Percentiles rank a stretch among this genome's conserved stretches.
These are phyloP conservation scores for Botryococcus braunii DNA, from an alignment of 163 green algal species.

Conservation along the genomic window DNA sequence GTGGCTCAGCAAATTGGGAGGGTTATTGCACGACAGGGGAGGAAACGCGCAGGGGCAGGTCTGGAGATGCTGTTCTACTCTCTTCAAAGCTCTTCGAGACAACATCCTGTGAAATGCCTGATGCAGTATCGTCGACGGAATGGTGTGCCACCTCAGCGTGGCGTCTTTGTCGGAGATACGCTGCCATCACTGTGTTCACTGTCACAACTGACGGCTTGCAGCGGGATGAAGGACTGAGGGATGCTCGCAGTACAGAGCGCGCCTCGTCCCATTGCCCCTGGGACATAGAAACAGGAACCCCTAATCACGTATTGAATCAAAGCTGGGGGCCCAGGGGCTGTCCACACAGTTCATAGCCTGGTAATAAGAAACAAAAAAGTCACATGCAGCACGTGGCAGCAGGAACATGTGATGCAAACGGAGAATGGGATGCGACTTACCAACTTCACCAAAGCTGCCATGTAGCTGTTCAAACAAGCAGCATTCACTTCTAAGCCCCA, in stretches of 20 bases:
- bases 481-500: conserved; percentile 51
- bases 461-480: conserved; percentile 57
- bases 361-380: no score
- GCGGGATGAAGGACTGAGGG: conserved; percentile 28
- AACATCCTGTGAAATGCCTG: neutral
- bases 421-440: no score
- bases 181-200: conserved; percentile 63
- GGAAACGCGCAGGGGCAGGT: no score
- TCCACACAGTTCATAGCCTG: no score
- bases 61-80: no score
- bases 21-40: no score
- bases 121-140: neutral
- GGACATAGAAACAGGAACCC: neutral
- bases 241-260: conserved; percentile 31
- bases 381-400: no score
- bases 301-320: neutral
- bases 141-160: conserved; percentile 15
- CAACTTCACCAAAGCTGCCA: conserved; percentile 48
- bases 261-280: conserved; percentile 55
- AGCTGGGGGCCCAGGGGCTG: no score
- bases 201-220: conserved; percentile 52
- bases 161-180: conserved; percentile 34
- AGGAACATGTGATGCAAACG: no score
- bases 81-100: neutral
- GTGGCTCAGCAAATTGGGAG: neutral